Conservation (phyloP, 2,329 filamentous ascomycete genomes). For the Kalmusia sp. region DNA sequence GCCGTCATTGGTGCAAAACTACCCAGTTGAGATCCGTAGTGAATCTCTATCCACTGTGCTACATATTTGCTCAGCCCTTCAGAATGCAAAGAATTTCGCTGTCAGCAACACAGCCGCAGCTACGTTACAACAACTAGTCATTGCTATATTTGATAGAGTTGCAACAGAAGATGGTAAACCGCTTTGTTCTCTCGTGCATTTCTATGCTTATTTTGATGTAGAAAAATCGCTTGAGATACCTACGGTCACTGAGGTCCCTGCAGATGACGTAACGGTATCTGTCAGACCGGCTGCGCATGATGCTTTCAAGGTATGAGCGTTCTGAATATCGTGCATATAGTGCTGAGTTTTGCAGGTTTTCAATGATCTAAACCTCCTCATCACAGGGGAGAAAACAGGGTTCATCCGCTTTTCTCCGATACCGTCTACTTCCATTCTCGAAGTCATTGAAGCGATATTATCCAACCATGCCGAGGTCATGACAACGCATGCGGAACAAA, state of each 20-base stretch:
- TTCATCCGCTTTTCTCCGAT: conserved; percentile 82
- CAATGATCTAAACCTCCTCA: conserved; percentile 86
- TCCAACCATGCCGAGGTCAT: conserved; percentile 86
- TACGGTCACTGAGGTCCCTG: conserved; percentile 70
- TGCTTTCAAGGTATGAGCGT: conserved; percentile 71
- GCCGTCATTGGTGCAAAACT: conserved; percentile 89
- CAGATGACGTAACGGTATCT: conserved; percentile 68
- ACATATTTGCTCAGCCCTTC: conserved; percentile 90
- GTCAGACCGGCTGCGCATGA: conserved; percentile 81
- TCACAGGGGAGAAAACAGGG: conserved; percentile 81
- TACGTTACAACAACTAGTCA: conserved; percentile 93
- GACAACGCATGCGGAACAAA: conserved; percentile 77
- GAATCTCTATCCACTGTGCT: conserved; percentile 81
- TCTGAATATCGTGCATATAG: neutral
- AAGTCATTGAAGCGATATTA: conserved; percentile 89
- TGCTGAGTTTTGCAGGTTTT: conserved; percentile 66
- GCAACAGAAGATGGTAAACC: conserved; percentile 76
- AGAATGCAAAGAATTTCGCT: conserved; percentile 89
- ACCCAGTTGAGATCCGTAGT: conserved; percentile 79
- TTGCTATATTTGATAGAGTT: conserved; percentile 92
- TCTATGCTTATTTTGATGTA: conserved; percentile 11
- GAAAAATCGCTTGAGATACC: conserved; percentile 58
- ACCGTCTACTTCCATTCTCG: conserved; percentile 82
- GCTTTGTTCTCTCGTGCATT: neutral
- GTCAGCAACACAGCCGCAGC: conserved; percentile 96